phyloP scores from a whole-genome alignment of 2,329 filamentous ascomycete genomes.

The Colletotrichum ledebouriae region DNA sequence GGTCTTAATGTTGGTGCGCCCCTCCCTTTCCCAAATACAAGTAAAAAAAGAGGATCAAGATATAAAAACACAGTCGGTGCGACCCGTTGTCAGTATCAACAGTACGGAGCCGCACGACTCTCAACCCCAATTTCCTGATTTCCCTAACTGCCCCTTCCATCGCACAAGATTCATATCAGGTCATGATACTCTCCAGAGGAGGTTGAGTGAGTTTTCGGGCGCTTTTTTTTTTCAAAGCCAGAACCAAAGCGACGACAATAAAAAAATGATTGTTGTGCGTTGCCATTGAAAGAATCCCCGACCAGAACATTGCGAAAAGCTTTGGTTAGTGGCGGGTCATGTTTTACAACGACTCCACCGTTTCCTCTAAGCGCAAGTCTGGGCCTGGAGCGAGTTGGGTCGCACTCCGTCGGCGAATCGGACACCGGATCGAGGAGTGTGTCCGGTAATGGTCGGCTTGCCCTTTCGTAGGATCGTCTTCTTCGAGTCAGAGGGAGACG shows the following conservation, averaged over 20 bases:
- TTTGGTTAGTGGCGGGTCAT: slow-evolving; percentile 38
- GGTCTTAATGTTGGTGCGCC: slow-evolving; percentile 38
- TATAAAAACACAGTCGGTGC: slow-evolving; percentile 35
- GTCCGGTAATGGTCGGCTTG: slow-evolving; percentile 54
- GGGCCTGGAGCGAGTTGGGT: slow-evolving; percentile 49
- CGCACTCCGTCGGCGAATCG: slow-evolving; percentile 58
- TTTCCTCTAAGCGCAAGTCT: slow-evolving; percentile 54
- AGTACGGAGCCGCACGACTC: slow-evolving; percentile 27
- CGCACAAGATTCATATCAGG: slow-evolving; percentile 43
- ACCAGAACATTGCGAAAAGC: slow-evolving; percentile 38
- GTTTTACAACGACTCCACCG: slow-evolving; percentile 34
- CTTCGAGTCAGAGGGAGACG: slow-evolving; percentile 52
- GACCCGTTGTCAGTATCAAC: slow-evolving; percentile 16
- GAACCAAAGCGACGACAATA: slow-evolving; percentile 38
- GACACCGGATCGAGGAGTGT: slow-evolving; percentile 56
- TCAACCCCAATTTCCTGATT: slow-evolving; percentile 39
- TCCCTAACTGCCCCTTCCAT: slow-evolving; percentile 40
- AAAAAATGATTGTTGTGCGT: slow-evolving; percentile 33
- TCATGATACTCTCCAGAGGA: slow-evolving; percentile 43
- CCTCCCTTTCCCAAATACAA: slow-evolving; percentile 34
- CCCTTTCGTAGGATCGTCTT: slow-evolving; percentile 61
- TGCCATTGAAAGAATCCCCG: slow-evolving; percentile 29
- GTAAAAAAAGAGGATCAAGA: slow-evolving; percentile 27
- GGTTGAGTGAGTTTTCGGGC: slow-evolving; percentile 43
- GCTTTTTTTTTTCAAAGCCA: slow-evolving; percentile 39